Evolutionary conservation across 768 basidiomycete species (phyloP).

Genomic region (Agaricus subrufescens): DNA sequence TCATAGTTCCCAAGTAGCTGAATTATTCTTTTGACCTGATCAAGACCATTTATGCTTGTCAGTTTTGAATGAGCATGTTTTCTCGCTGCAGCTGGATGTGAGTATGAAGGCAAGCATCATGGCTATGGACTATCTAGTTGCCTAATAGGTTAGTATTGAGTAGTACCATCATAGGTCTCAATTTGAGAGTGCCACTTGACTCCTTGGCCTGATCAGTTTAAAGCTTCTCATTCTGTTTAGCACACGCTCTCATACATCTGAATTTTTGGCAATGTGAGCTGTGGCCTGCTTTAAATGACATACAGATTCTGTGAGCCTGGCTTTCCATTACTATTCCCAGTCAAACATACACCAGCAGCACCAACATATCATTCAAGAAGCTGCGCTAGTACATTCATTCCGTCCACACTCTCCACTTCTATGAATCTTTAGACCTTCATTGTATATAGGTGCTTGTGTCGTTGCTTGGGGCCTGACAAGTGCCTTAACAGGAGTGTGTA

Average conservation of each 20-base stretch:
- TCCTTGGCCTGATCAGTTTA: not conserved
- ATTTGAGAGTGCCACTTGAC: not conserved
- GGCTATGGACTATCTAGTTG: too few relatives aligned
- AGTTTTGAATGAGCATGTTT: too few relatives aligned
- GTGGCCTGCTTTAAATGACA: not conserved
- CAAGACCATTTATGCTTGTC: too few relatives aligned
- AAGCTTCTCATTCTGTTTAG: conserved; percentile 1
- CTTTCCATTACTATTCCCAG: too few relatives aligned
- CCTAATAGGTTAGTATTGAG: too few relatives aligned
- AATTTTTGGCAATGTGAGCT: not conserved
- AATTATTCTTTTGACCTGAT: too few relatives aligned
- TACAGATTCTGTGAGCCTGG: too few relatives aligned
- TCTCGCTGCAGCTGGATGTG: too few relatives aligned
- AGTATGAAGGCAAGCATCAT: too few relatives aligned
- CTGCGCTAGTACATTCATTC: not conserved
- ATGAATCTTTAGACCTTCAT: not conserved
- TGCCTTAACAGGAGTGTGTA: conserved; percentile 41
- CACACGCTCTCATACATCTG: not conserved
- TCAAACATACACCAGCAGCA: not conserved
- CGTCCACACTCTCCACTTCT: not conserved
- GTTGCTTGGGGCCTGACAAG: conserved; percentile 5
- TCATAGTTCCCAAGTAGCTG: too few relatives aligned
- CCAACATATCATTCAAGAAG: not conserved
- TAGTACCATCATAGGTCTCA: not conserved
- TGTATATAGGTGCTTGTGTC: conserved; percentile 6